phyloP scores from a whole-genome alignment of 805 yeast genomes.

The Candida nanaspora region DNA sequence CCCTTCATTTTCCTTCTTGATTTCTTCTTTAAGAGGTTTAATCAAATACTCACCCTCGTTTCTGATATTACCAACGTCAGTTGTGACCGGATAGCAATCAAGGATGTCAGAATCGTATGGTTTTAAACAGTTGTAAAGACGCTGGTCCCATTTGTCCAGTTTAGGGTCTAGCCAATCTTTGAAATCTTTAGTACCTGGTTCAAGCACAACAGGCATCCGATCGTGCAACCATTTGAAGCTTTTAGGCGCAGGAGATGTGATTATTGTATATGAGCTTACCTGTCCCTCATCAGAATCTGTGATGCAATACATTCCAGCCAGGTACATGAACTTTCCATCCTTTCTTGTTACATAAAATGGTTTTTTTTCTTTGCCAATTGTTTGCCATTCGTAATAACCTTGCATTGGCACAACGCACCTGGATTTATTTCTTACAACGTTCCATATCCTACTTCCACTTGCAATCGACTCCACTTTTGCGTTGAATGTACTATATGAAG shows the following conservation, averaged over 20 bases:
- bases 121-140: conserved; percentile 33
- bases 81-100: conserved; percentile 47
- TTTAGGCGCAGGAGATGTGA: conserved; percentile 65
- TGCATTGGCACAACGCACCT: conserved; percentile 74
- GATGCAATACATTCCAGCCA: conserved; percentile 51
- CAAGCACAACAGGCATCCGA: conserved; percentile 70
- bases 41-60: conserved; percentile 39
- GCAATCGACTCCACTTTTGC: conserved; percentile 61
- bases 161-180: conserved; percentile 53
- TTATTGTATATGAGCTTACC: conserved; percentile 48
- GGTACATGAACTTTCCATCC: conserved; percentile 45
- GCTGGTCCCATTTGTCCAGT: conserved; percentile 28
- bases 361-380: conserved; percentile 24
- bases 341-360: conserved; percentile 63
- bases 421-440: conserved; percentile 31
- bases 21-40: conserved; percentile 7
- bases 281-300: conserved; percentile 6
- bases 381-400: conserved; percentile 84
- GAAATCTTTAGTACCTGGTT: conserved; percentile 53
- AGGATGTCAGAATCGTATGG: conserved; percentile 28
- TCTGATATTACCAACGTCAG: conserved; percentile 56
- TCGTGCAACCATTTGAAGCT: conserved; percentile 62
- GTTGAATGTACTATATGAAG: conserved; percentile 53
- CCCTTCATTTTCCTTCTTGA: background rate
- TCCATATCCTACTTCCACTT: conserved; percentile 51